Evolutionary conservation across 768 basidiomycete genomes (phyloP), one percentile per base, ranked within the genome.

Genomic region (Fomitopsis serialis): DNA sequence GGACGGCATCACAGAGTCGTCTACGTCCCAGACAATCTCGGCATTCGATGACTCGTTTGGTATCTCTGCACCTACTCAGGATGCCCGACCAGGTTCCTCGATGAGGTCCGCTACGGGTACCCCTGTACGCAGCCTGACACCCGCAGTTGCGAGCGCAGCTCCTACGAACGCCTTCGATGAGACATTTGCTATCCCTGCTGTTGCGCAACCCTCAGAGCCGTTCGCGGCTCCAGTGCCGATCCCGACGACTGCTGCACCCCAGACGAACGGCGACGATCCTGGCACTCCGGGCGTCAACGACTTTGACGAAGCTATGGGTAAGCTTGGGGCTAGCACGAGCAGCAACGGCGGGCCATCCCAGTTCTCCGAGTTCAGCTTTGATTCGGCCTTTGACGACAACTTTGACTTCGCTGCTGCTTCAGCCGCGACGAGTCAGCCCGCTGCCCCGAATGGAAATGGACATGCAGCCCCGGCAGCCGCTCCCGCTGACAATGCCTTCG

Each of bases 271-370:
- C 6, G n/a, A 54, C 10, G 57, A 57, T 10, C 55, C 59, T 21
- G 59, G 54, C 8, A 50, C 59, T 3, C 63, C 68, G 1, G 70
- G 63, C 19, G 57, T 84, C 1, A 82, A 74, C 57, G 88, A 80
- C 48, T 89, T 91, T 59, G 89, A 92, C 61, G 87, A 89, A 63
- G 84, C 86, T 0, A 74, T 92, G 63, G 79, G 82, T 17, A 81
- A 78, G 56, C 69, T 80, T 5, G 57, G 64, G 12, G 52, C 58
- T 13, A 52, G 46, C 21, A 68, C 80, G 0, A 64, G 66, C 29
- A 71, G 67, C 35, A 62, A 68, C 9, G 58, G 68, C 2, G 42
- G 63, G 10, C 61, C 78, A 11, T 57, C 73, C 6, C 60, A 68
- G 29, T 61, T 59, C 56, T 66, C 70, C 7, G 63, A 69, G 22